Evolutionary conservation across 768 basidiomycete species (phyloP), one percentile per base, ranked within the genome.

Genomic region (Hericium coralloides): DNA sequence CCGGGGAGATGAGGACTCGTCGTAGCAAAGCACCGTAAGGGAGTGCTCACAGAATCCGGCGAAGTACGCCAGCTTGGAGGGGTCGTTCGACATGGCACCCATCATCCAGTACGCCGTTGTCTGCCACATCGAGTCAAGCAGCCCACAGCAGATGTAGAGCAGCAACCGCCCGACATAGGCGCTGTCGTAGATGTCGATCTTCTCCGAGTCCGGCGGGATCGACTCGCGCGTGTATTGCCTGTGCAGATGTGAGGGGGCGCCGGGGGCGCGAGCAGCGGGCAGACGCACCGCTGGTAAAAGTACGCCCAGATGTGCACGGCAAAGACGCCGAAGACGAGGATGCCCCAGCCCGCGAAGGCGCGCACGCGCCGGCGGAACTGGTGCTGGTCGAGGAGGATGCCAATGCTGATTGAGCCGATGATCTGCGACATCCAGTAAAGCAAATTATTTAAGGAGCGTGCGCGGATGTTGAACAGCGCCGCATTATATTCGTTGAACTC

Each of bases 41-140:
- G 26, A 26, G 26, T 26, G 7, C 41, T 15, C 20, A 91, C 89
- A 92, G 64, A 92, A 88, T 41, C 90, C 91, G 17, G 84, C 74
- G 64, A 92, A 85, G 66, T 89, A 79, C 0, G 89, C 89, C 20
- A 92, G 79, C 66, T 89, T 89, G 2, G 77, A 79, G 7, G 87
- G 81, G 67, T 90, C 83, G 62, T 92, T 91, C 20, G 87, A 88
- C 84, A 93, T 88, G 14, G 87, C 85, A 43, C 89, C 89, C 80
- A 89, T 85, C 62, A 88, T 73, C 87, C 87, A 89, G 67, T 90
- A 89, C 5, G 83, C 82, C 0, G 82, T 82, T 1, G 87, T 89
- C 67, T 92, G 91, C 87, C 89, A 92, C 81, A 89, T 85, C 2
- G 89, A 76, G 60, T 92, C 91, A 57, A 90, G 75, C 12, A 92